Conservation (phyloP, 768 basidiomycete genomes). For the Russula lepida region DNA sequence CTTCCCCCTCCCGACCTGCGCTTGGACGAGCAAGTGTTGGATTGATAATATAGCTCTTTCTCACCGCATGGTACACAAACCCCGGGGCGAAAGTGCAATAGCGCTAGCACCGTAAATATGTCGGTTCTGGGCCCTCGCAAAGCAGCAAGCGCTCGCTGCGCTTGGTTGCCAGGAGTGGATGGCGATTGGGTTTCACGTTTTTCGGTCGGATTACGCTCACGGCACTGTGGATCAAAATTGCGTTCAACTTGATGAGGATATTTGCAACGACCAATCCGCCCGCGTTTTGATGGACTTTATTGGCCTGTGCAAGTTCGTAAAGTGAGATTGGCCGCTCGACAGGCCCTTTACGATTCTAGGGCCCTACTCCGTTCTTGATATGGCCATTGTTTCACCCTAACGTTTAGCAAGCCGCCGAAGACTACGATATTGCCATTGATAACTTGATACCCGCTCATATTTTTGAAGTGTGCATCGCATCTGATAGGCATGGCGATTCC, state of each 20-base stretch:
- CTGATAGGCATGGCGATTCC: not conserved
- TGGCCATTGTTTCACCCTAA: not conserved
- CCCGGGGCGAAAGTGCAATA: not conserved
- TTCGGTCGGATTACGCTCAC: not conserved
- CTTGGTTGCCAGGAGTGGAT: not conserved
- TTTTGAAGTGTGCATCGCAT: not conserved
- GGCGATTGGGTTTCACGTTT: not conserved
- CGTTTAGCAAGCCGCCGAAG: not conserved
- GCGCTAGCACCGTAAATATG: not conserved
- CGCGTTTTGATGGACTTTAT: not conserved
- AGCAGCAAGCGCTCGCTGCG: not conserved
- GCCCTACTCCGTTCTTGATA: not conserved
- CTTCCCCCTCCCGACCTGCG: not conserved
- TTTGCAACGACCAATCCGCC: not conserved
- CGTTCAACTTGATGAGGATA: not conserved
- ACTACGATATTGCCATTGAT: not conserved
- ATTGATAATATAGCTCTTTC: conserved; percentile 8
- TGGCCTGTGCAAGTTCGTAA: not conserved
- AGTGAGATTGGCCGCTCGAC: not conserved
- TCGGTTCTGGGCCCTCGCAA: not conserved
- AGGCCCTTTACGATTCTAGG: not conserved
- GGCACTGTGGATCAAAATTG: not conserved
- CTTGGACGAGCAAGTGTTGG: not conserved
- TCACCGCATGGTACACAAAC: conserved; percentile 1
- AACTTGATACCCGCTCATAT: not conserved